phyloP scores from a whole-genome alignment of 164 flowering plant genomes.

The Liriodendron chinense region DNA sequence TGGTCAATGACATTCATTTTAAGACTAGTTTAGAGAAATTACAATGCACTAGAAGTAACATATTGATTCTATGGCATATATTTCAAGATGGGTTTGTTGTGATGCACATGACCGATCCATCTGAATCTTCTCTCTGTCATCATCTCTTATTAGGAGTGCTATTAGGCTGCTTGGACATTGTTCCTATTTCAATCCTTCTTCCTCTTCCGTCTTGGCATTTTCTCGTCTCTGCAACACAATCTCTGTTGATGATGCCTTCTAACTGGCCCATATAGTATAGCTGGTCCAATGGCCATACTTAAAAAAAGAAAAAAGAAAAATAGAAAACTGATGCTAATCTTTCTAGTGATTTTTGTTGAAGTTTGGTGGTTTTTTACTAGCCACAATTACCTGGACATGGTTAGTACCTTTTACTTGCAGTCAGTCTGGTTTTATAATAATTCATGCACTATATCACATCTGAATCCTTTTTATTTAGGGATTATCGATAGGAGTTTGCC shows the following conservation, averaged over 20 bases:
- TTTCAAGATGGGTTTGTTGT: too few relatives aligned
- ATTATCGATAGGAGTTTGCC: conserved; percentile 26
- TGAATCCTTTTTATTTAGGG: conserved; percentile 20
- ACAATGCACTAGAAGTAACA: too few relatives aligned
- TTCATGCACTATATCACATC: neutral
- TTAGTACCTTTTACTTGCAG: neutral
- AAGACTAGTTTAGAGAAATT: too few relatives aligned
- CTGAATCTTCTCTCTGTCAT: neutral
- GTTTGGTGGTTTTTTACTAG: too few relatives aligned
- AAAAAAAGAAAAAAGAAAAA: too few relatives aligned
- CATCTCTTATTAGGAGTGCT: neutral
- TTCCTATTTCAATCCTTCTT: neutral
- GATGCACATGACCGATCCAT: neutral
- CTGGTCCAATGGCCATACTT: neutral
- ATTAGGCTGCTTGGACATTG: neutral
- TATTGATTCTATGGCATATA: too few relatives aligned
- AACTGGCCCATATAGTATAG: neutral
- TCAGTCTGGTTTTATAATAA: neutral
- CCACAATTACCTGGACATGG: neutral
- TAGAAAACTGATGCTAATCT: too few relatives aligned
- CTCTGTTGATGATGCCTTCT: neutral
- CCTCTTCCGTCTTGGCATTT: neutral
- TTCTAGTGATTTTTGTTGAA: too few relatives aligned
- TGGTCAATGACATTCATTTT: too few relatives aligned
- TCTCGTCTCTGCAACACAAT: neutral